Percentiles rank a stretch among this genome's conserved stretches.
Evolutionary conservation across 2,329 filamentous ascomycete genomes (phyloP).

Genomic region (Acephala macrosclerotiorum): DNA sequence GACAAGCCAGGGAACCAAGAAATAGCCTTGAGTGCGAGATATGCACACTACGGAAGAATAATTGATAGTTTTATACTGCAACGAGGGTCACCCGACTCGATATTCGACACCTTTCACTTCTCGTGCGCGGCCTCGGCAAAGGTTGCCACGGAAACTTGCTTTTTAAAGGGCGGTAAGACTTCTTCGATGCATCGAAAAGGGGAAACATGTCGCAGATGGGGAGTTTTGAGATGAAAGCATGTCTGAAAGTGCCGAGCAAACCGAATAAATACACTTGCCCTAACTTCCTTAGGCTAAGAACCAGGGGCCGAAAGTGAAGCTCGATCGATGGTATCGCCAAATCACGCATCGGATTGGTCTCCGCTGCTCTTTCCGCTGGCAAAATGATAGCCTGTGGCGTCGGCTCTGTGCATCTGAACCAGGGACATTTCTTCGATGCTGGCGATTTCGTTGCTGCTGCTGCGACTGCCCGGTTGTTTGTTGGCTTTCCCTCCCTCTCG

Average conservation of each 20-base stretch:
- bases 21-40: constrained; percentile 1
- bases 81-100: neutral
- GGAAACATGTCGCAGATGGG: constrained; percentile 3
- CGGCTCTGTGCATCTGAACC: neutral
- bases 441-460: no score
- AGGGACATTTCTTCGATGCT: no score
- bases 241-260: constrained; percentile 4
- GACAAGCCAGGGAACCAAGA: neutral
- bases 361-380: neutral
- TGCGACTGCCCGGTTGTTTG: neutral
- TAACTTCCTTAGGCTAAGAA: no score
- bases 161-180: constrained; percentile 2
- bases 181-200: neutral
- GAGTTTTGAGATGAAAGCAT: neutral
- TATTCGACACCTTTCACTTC: neutral
- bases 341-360: neutral
- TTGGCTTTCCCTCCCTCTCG: neutral
- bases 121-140: neutral
- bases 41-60: neutral
- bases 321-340: neutral
- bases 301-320: no score
- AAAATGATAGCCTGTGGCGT: constrained; percentile 3
- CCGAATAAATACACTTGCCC: neutral
- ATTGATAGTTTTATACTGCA: neutral
- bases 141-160: constrained; percentile 3